Evolutionary conservation across 805 yeast species (phyloP), one percentile per base, ranked within the genome.

Genomic region (Lachancea kluyveri): DNA sequence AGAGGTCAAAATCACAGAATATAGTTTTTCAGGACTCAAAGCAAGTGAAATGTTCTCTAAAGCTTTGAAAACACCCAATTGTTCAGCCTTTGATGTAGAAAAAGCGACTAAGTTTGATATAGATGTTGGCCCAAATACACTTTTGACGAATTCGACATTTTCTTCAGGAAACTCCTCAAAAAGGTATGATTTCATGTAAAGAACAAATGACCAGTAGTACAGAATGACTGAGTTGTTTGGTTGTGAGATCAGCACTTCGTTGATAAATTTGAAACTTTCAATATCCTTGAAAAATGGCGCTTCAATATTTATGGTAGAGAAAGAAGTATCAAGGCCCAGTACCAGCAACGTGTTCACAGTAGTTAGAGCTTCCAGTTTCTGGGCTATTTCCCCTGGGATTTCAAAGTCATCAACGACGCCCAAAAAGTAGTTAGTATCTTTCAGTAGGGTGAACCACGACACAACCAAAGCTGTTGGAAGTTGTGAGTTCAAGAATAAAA

Each of bases 141-240:
- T 26, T 27, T 39, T 34, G 13, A 38, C 32, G 31, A 42, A 35
- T 4, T 37, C 19, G 12, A 41, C 29, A 8, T 46, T 45, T 6
- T 39, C 39, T 3, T 50, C 49, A 17, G 65, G 58, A 12, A 48
- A 47, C 24, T 67, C 69, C 26, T 65, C 65, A n/a, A 70, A 45
- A 3, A 70, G 46, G 13, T 66, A 59, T 6, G 64, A 62, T 38
- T 77, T 74, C 14, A 78, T 59, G 42, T 73, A 72, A 8, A 77
- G 49, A 8, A 77, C 52, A 9, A 79, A 70, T 18, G 83, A 70
- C 90, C 90, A 82, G 14, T 74, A 68, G 47, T 79, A 80, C 26
- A 74, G 51, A 1, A 77, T 59, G 8, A 79, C 51, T 2, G 82
- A 59, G 39, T 72, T 71, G 2, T 56, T 36, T 8, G 60, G 52